Evolutionary conservation across 202 grass and related monocot genomes (phyloP), one percentile per base, ranked within the genome.

Genomic region (Carex arenaria): DNA sequence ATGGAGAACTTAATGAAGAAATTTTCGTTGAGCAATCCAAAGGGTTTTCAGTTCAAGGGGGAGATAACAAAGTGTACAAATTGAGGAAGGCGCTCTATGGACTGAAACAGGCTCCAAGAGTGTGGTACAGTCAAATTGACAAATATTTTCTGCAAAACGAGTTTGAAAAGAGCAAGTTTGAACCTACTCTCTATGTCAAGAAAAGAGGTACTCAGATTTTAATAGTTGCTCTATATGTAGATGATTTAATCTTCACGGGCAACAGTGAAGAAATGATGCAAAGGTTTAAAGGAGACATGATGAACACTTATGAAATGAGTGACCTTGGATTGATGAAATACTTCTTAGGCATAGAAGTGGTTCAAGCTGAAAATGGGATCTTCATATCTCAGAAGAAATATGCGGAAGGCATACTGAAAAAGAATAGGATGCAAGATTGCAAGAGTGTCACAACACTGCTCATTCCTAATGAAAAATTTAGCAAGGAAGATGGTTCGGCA

Each of bases 1-100:
- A 87, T 64, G 54, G 66, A 18, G 28, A 34, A 13, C 36, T 82
- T 4, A 12, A 75, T 5, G 59, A 90, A 67, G 59, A 76, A 1
- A 75, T 90, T 10, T 87, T 83, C 84, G 60, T 90, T 1, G 22
- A 87, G 31, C 19, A 84, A 5, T 74, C 22, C 0, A 0, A 83
- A 28, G 71, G 72, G 0, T 84, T 84, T 54, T 10, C 14, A 13
- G 7, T 26, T 69, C 8, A 68, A 55, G 4, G 36, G 45, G 7
- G 40, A 54, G 83, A 89, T 47, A n/a, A 61, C 57, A 20, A 61
- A 61, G 57, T 61, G 5, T 22, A 61, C 57, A 61, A 61, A 22
- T 61, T 81, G 0, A 86, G 68, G 4, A 89, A 90, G 2, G 3
- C 38, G 38, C 38, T 40, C 38, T 40, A 40, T 40, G 38, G 38